These are phyloP conservation scores for Akanthomyces dipterigenus DNA, from an alignment of 2,329 filamentous ascomycete genomes.

Conservation along the genomic window DNA sequence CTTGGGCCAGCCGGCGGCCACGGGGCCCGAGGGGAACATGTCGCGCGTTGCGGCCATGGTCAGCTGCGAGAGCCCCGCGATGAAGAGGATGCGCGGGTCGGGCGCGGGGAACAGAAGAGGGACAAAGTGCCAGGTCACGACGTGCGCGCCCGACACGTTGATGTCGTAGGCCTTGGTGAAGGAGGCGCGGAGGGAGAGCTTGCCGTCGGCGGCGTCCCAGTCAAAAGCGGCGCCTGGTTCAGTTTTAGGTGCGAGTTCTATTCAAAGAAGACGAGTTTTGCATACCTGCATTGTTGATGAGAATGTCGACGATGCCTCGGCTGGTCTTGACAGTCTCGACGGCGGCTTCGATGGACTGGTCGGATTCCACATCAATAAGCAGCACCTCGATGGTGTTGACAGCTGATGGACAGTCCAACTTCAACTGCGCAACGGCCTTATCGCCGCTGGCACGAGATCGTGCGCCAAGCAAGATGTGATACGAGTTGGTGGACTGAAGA, in stretches of 20 bases:
- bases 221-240: conserved; percentile 38
- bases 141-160: conserved; percentile 39
- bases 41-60: conserved; percentile 8
- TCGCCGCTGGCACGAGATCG: conserved; percentile 45
- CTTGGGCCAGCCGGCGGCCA: conserved; percentile 34
- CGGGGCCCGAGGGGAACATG: conserved; percentile 14
- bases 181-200: conserved; percentile 28
- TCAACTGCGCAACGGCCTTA: conserved; percentile 35
- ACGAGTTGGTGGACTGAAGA: conserved; percentile 36
- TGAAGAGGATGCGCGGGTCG: conserved; percentile 42
- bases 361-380: conserved; percentile 46
- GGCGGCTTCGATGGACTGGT: conserved; percentile 43
- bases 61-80: conserved; percentile 35
- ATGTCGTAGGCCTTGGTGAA: conserved; percentile 42
- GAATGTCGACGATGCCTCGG: conserved; percentile 40
- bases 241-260: background rate
- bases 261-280: background rate
- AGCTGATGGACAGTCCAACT: conserved; percentile 32
- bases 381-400: conserved; percentile 37
- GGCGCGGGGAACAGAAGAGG: conserved; percentile 37
- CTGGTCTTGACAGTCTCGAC: conserved; percentile 34
- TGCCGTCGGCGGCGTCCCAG: conserved; percentile 18
- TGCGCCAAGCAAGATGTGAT: conserved; percentile 50
- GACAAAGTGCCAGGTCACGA: conserved; percentile 28
- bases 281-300: conserved; percentile 53